Percentiles rank a stretch among this genome's conserved stretches.
Conservation (phyloP, 2,329 filamentous ascomycete species). For the Botrytis elliptica region DNA sequence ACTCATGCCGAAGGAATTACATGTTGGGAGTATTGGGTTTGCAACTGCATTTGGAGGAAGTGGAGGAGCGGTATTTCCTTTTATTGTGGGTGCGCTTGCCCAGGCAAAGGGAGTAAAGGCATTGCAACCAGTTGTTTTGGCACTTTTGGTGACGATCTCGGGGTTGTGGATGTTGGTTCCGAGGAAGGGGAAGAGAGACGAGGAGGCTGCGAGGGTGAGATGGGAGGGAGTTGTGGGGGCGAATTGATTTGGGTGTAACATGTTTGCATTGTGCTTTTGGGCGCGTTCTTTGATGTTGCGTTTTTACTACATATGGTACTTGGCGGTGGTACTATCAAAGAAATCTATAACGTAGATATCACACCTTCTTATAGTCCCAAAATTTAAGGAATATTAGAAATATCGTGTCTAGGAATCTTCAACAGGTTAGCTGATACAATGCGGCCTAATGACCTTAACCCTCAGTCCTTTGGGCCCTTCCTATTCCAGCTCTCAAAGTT, state of each 20-base stretch:
- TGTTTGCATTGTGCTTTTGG: background rate
- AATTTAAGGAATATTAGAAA: background rate
- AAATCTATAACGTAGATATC: background rate
- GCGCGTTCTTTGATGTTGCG: background rate
- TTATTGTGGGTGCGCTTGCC: slow-evolving; percentile 68
- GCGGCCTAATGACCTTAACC: background rate
- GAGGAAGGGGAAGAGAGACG: slow-evolving; percentile 32
- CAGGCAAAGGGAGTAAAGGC: slow-evolving; percentile 55
- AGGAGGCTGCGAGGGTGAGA: slow-evolving; percentile 25
- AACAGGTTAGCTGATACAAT: background rate
- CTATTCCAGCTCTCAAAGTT: background rate
- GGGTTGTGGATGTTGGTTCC: slow-evolving; percentile 48
- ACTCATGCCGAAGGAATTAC: slow-evolving; percentile 68
- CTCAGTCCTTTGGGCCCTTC: background rate
- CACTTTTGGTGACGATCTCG: slow-evolving; percentile 48
- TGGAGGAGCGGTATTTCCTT: slow-evolving; percentile 59
- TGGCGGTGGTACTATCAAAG: background rate
- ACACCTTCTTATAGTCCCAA: too few relatives aligned
- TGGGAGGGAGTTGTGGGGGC: background rate
- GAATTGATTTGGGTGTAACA: background rate
- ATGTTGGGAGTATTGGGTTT: slow-evolving; percentile 78
- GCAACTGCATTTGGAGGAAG: slow-evolving; percentile 74
- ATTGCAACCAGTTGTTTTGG: slow-evolving; percentile 56
- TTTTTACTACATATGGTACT: background rate
- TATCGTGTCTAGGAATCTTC: background rate